A percentile compares a stretch with the other conserved stretches of the same genome.
These are phyloP conservation scores for Cladosporium colombiae DNA, from an alignment of 2,329 filamentous ascomycete genomes.

Conservation along the genomic window DNA sequence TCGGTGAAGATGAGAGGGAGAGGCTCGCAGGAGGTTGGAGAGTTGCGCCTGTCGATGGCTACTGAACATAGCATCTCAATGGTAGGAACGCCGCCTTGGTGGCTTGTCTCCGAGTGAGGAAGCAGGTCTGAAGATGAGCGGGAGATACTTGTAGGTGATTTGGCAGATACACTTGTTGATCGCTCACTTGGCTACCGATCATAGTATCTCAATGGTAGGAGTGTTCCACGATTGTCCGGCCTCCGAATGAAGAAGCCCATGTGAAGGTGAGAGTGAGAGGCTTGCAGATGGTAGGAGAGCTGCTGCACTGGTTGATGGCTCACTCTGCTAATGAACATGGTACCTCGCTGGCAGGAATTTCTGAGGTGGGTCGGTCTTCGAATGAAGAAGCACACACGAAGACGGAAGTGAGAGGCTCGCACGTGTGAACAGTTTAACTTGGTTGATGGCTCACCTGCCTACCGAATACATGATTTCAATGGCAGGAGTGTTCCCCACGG, in stretches of 20 bases:
- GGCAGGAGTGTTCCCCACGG: neutral
- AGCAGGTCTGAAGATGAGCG: neutral
- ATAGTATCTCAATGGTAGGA: neutral
- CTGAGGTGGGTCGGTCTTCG: neutral
- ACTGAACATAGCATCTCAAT: neutral
- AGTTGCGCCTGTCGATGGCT: conserved; percentile 4
- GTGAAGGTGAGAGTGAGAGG: neutral
- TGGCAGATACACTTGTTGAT: no score
- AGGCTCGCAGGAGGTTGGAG: conserved; percentile 7
- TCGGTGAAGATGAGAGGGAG: conserved; percentile 16
- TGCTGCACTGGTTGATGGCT: neutral
- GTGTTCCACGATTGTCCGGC: neutral
- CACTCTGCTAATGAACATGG: neutral
- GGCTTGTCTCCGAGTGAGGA: neutral
- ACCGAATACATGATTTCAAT: neutral
- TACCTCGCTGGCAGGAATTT: neutral
- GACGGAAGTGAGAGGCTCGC: neutral
- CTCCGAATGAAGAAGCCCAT: neutral
- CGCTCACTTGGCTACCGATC: neutral
- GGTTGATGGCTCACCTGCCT: neutral
- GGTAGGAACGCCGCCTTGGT: neutral
- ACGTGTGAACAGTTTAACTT: neutral
- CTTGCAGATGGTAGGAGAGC: neutral
- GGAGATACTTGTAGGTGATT: neutral
- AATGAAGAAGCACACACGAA: neutral